Percentiles rank a stretch among this genome's conserved stretches.
These are phyloP conservation scores for Scheffersomyces stipitis DNA, from an alignment of 805 yeast species.

Conservation along the genomic window DNA sequence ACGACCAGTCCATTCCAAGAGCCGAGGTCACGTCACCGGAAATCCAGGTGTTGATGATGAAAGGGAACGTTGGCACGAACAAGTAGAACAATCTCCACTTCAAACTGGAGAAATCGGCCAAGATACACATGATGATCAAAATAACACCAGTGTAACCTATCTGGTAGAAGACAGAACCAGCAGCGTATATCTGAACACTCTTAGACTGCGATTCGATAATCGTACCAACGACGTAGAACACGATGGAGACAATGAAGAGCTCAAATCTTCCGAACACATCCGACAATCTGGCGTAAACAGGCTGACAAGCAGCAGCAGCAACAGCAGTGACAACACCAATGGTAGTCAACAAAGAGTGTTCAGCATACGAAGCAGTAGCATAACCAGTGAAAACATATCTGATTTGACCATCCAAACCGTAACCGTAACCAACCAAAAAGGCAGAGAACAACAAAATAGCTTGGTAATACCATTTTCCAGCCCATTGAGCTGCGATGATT, in stretches of 20 bases:
- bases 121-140: conserved; percentile 12
- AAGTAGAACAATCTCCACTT: conserved; percentile 17
- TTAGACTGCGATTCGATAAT: conserved; percentile 29
- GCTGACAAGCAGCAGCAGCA: conserved; percentile 31
- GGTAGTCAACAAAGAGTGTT: conserved; percentile 24
- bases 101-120: conserved; percentile 18
- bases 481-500: conserved; percentile 18
- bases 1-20: conserved; percentile 13
- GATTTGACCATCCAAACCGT: conserved; percentile 24
- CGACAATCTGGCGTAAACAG: conserved; percentile 27
- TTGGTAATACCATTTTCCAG: conserved; percentile 9
- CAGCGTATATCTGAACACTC: conserved; percentile 26
- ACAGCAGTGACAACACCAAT: conserved; percentile 26
- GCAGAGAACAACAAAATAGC: conserved; percentile 14
- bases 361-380: conserved; percentile 24
- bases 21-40: conserved; percentile 16
- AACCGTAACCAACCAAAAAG: conserved; percentile 25
- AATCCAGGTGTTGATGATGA: conserved; percentile 20
- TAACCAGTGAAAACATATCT: conserved; percentile 20
- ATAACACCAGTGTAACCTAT: conserved; percentile 18
- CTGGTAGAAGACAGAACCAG: conserved; percentile 26
- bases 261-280: conserved; percentile 30
- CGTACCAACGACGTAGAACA: conserved; percentile 28
- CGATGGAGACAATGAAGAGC: conserved; percentile 19
- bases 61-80: conserved; percentile 15